Base-by-base conservation (phyloP, 306 rosid genomes). In the Cicer pinnatifidum region DNA sequence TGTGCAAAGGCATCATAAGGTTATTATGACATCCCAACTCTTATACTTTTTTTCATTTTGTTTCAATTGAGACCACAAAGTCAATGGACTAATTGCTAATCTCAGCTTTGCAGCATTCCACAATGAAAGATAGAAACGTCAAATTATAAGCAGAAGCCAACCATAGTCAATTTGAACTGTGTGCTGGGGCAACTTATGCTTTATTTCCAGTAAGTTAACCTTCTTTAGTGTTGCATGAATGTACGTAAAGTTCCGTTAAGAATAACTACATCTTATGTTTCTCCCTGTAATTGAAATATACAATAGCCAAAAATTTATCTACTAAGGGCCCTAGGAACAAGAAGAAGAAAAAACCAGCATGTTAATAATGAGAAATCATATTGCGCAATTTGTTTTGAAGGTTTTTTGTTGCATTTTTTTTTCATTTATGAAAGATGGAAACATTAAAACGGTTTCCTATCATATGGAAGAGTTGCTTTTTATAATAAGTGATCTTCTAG, bases 61-160 rank as follows among this genome's bases (percentile, higher is more conserved):
- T 82, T 7, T 77, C 88, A n/a, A 15, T 46, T 17, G 52, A 57
- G 56, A 78, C 76, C 86, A 83, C 61, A 86, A 75, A 81, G 77
- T 88, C 69, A 79, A 76, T 8, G 59, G 60, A 54, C 60, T 51
- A 56, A 56, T 72, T 77, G 64, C 54, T 8, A 50, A 52, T 62
- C 76, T 81, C 73, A 79, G 73, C 83, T 69, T 78, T 47, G 69
- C 51, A 4, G 67, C 19, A 39, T 70, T 56, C 33, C 12, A 63
- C 37, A 72, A 60, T 60, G 75, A 75, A 45, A 41, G 77, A 54
- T 53, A 79, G 67, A 82, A 73, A 56, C 80, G 66, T 74, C 76
- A 83, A 11, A 57, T 37, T 11, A 59, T 53, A 28, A 63, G 44
- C 65, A 60, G 58, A 71, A 70, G 39, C 19, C 6, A 51, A 66